These are phyloP conservation scores for Ambrosiella cleistominuta DNA, from an alignment of 2,329 filamentous ascomycete species.

Conservation along the genomic window DNA sequence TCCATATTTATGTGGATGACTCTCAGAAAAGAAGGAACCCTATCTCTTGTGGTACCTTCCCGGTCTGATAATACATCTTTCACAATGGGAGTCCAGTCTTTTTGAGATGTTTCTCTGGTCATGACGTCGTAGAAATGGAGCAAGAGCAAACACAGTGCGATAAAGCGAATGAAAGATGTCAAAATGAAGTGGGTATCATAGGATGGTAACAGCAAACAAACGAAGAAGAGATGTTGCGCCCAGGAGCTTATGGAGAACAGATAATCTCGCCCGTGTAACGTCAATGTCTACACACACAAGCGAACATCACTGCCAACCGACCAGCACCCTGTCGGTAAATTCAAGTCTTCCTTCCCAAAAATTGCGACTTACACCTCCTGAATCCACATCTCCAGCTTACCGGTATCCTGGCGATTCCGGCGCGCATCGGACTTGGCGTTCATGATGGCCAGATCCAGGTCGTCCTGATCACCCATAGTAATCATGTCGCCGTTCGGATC, in stretches of 20 bases:
- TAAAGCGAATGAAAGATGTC: background rate
- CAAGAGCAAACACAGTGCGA: background rate
- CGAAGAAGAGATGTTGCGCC: background rate
- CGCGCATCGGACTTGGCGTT: constrained; percentile 49
- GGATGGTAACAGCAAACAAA: constrained; percentile 1
- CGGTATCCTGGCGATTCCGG: constrained; percentile 63
- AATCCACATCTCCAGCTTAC: constrained; percentile 65
- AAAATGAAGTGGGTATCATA: background rate
- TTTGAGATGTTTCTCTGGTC: constrained; percentile 6
- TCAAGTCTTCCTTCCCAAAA: background rate
- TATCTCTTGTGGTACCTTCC: constrained; percentile 2
- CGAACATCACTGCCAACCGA: background rate
- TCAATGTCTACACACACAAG: background rate
- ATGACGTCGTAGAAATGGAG: constrained; percentile 4
- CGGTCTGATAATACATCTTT: background rate
- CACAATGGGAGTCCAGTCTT: background rate
- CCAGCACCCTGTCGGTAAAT: background rate
- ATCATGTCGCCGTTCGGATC: constrained; percentile 71
- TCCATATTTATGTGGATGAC: background rate
- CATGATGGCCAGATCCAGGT: constrained; percentile 73
- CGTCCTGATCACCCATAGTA: constrained; percentile 90
- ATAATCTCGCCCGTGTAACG: background rate
- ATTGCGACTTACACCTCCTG: constrained; percentile 23
- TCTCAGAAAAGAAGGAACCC: background rate
- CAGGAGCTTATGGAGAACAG: background rate